Evolutionary conservation across 2,329 filamentous ascomycete species (phyloP), one percentile per base, ranked within the genome.

Genomic region (Polychaeton citri): DNA sequence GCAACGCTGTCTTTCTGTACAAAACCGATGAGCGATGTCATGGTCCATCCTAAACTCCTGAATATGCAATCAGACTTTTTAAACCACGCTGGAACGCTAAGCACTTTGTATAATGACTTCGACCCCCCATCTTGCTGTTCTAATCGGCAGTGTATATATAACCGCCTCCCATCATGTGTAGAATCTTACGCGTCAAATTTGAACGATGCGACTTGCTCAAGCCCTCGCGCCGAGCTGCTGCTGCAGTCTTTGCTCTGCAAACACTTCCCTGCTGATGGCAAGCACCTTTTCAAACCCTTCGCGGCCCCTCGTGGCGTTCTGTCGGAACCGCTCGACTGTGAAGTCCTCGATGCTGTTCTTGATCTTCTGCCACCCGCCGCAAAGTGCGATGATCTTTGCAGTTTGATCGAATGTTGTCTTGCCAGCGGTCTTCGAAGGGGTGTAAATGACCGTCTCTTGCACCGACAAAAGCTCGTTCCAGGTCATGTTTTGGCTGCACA

Each of bases 231-330:
- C n/a, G 24, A 7, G 12, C 15, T 28, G 38, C 39, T 58, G 58
- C 38, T 74, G 69, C 56, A 83, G 80, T 59, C 77, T 75, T 64
- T 96, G 85, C 68, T 95, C 84, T 38, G 83, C 80, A 54, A 95
- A 96, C 1, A 87, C 87, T 54, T 83, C 75, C 47, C 88, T 69
- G 60, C 85, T 93, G 79, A 94, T 94, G 56, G 85, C 83, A 20
- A 98, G 71, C 6, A 98, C 90, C 43, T 80, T 76, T 66, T 98
- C 90, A 56, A 98, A 98, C 2, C 90, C 90, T 61, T 96, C 87
- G 45, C 81, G 78, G 45, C 90, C 90, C 63, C 84, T 87, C 48
- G 71, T 69, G 17, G 90, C 88, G 54, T 98, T 98, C 61, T 98
- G 85, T 48, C 76, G 74, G 66, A 98, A 98, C 37, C 85, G 70